phyloP scores from a whole-genome alignment of 306 rosid genomes.

The Vigna trinervia region DNA sequence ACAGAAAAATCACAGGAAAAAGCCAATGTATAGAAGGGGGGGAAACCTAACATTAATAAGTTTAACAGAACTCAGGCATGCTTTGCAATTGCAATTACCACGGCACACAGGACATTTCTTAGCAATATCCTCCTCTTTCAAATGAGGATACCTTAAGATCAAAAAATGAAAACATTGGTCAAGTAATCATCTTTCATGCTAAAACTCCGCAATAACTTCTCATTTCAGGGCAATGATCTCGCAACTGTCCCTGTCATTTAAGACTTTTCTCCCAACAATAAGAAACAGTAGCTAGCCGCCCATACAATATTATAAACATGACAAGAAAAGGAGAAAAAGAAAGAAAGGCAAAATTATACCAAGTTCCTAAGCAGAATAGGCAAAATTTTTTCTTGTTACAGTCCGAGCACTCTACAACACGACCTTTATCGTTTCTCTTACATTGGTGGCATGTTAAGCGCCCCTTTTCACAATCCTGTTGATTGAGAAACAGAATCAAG shows the following conservation, averaged over 20 bases:
- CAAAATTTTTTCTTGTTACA: conserved; percentile 74
- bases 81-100: conserved; percentile 84
- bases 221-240: not conserved
- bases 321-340: conserved; percentile 16
- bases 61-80: conserved; percentile 63
- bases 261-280: not conserved
- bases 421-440: conserved; percentile 84
- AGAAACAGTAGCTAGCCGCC: not conserved
- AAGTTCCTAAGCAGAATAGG: conserved; percentile 53
- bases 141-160: conserved; percentile 69
- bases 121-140: conserved; percentile 61
- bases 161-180: conserved; percentile 28
- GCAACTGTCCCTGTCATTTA: not conserved
- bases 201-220: conserved; percentile 1
- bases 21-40: conserved; percentile 5
- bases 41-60: conserved; percentile 53
- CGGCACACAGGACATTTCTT: conserved; percentile 78
- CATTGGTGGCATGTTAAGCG: conserved; percentile 90
- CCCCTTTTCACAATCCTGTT: conserved; percentile 54
- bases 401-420: conserved; percentile 56
- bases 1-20: conserved; percentile 24
- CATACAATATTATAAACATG: not conserved
- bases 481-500: conserved; percentile 32
- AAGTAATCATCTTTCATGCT: not conserved
- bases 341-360: conserved; percentile 51